phyloP scores from a whole-genome alignment of 495 filamentous ascomycete species.

The Amniculicola lignicola region DNA sequence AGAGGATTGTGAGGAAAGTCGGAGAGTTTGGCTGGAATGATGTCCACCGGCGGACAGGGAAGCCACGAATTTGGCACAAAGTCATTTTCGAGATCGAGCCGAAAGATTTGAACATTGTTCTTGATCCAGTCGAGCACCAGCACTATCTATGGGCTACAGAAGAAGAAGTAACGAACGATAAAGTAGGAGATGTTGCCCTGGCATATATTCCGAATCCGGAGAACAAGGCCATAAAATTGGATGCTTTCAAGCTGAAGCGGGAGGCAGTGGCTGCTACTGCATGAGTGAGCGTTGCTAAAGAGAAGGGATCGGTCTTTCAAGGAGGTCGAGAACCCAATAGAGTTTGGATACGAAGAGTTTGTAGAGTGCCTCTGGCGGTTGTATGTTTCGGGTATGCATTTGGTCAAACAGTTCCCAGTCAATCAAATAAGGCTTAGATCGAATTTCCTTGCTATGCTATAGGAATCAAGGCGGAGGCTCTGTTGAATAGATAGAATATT shows the following conservation, averaged over 20 bases:
- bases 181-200: slow-evolving; percentile 9
- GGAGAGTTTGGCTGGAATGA: slow-evolving; percentile 35
- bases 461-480: too few species aligned
- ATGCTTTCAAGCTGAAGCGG: slow-evolving; percentile 19
- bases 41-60: slow-evolving; percentile 4
- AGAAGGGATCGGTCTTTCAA: too few species aligned
- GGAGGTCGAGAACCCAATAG: too few species aligned
- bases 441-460: too few species aligned
- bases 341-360: too few species aligned
- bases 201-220: slow-evolving; percentile 13
- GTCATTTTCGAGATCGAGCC: slow-evolving; percentile 42
- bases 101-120: slow-evolving; percentile 7
- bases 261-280: background rate
- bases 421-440: too few species aligned
- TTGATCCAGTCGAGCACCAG: slow-evolving; percentile 42
- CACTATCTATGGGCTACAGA: slow-evolving; percentile 38
- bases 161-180: slow-evolving; percentile 33
- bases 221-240: slow-evolving; percentile 31
- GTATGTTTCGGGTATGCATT: too few species aligned
- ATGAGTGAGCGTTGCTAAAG: background rate
- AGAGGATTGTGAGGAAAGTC: slow-evolving; percentile 46
- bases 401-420: too few species aligned
- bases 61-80: slow-evolving; percentile 39
- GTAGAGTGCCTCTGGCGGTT: too few species aligned
- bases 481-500: too few species aligned